phyloP scores from a whole-genome alignment of 2,329 filamentous ascomycete genomes.

The Seiridium cupressi region DNA sequence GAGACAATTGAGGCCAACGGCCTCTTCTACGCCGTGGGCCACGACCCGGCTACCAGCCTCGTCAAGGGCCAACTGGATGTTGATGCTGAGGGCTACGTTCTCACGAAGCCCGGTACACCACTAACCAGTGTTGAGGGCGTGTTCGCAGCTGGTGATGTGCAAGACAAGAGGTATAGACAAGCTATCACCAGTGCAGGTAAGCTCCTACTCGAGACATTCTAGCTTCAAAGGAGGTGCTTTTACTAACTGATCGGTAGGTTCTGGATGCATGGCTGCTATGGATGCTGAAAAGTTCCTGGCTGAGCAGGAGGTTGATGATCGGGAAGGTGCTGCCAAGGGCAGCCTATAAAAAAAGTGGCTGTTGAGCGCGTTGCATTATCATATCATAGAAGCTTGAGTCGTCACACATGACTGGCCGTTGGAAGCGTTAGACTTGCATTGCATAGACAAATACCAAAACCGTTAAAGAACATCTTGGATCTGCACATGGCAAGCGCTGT shows the following conservation, averaged over 20 bases:
- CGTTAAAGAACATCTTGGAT: background rate
- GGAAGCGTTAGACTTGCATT: background rate
- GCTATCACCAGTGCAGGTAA: constrained; percentile 94
- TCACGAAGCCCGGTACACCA: constrained; percentile 85
- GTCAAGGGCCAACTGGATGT: constrained; percentile 88
- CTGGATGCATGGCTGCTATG: constrained; percentile 91
- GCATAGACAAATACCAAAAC: background rate
- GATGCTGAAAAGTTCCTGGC: constrained; percentile 93
- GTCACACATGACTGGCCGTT: background rate
- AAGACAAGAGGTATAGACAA: constrained; percentile 97
- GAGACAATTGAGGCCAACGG: constrained; percentile 89
- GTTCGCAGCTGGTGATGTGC: constrained; percentile 95
- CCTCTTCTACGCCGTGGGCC: constrained; percentile 95
- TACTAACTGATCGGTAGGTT: constrained; percentile 50
- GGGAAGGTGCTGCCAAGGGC: constrained; percentile 29
- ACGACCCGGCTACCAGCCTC: constrained; percentile 88
- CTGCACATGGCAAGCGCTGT: too few species aligned
- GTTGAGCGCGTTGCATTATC: background rate
- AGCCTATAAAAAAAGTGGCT: background rate
- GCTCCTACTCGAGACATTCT: constrained; percentile 33
- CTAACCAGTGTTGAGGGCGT: constrained; percentile 87
- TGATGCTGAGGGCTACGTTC: constrained; percentile 87
- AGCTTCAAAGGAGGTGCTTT: background rate
- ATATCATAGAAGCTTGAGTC: background rate
- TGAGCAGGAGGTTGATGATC: constrained; percentile 62